Evolutionary conservation across 768 basidiomycete genomes (phyloP), one percentile per base, ranked within the genome.

Genomic region (Rhodosporidiobolus sp.): DNA sequence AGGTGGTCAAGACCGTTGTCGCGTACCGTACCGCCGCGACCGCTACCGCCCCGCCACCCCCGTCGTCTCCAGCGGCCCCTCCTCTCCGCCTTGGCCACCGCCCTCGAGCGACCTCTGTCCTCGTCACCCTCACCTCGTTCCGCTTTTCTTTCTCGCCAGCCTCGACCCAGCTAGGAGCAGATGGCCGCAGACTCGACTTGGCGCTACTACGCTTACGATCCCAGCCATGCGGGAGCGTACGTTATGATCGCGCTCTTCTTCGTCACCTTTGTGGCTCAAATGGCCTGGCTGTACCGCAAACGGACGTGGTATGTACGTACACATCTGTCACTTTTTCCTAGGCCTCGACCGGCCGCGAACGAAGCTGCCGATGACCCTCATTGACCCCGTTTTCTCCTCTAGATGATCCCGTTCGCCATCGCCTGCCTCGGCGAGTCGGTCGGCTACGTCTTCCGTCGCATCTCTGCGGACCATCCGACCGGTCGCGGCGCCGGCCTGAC

Each of bases 321-420:
- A 24, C 16, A n/a, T 20, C 9, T n/a, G n/a, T n/a, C n/a, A n/a
- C 59, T 34, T 38, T n/a, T 4, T n/a, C 26, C 24, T 46, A n/a
- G n/a, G n/a, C n/a, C 45, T 38, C 19, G 14, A 28, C 52, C 9
- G 14, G 53, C 7, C 10, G 30, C 19, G 22, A 28, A 45, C 22
- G n/a, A 55, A 24, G 12, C n/a, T n/a, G n/a, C n/a, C n/a, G n/a
- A n/a, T n/a, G n/a, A n/a, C n/a, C 8, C 35, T 24, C 35, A 11
- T 10, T 6, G 50, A 28, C 16, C 19, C 12, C 26, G 49, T 24
- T n/a, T 26, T 14, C 14, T 46, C 26, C 32, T 32, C 2, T 65
- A 75, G 69, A 75, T 71, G 69, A 65, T 66, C 28, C 74, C 74
- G 6, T 75, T 75, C 56, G 22, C 52, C 30, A 63, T 75, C 54